Conservation (phyloP, 495 filamentous ascomycete species). For the Neurospora sp. region DNA sequence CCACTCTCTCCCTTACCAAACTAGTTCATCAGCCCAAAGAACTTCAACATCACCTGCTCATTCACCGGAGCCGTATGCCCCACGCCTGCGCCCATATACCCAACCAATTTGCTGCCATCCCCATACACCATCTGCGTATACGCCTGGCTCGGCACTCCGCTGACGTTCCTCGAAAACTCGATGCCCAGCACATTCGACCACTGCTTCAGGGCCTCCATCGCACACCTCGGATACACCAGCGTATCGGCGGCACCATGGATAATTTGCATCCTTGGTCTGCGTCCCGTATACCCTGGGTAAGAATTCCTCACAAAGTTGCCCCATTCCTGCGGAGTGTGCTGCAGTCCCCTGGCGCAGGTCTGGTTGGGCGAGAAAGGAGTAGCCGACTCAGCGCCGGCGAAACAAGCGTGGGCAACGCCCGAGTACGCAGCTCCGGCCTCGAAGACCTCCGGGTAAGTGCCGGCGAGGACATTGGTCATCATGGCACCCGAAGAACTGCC, state of each 20-base stretch:
- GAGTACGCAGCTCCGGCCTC: slow-evolving; percentile 45
- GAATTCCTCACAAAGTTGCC: slow-evolving; percentile 37
- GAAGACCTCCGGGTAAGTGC: slow-evolving; percentile 49
- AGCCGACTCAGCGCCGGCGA: slow-evolving; percentile 20
- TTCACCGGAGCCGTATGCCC: slow-evolving; percentile 37
- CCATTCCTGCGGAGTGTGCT: slow-evolving; percentile 41
- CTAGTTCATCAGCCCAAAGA: slow-evolving; percentile 30
- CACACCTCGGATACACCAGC: slow-evolving; percentile 40
- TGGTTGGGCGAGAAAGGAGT: slow-evolving; percentile 35
- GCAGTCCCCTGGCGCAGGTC: slow-evolving; percentile 42
- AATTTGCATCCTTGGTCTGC: slow-evolving; percentile 45
- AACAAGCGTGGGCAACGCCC: slow-evolving; percentile 44
- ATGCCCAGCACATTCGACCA: slow-evolving; percentile 45
- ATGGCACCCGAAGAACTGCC: slow-evolving; percentile 46
- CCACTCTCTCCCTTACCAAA: not conserved
- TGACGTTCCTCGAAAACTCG: slow-evolving; percentile 18
- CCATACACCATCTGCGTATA: slow-evolving; percentile 38
- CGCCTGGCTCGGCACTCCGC: slow-evolving; percentile 24
- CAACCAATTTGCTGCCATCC: slow-evolving; percentile 32
- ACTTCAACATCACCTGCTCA: slow-evolving; percentile 27
- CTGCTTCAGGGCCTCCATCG: slow-evolving; percentile 45
- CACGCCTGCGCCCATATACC: slow-evolving; percentile 37
- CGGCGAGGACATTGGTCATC: slow-evolving; percentile 52
- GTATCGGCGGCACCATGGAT: slow-evolving; percentile 42
- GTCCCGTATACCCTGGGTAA: slow-evolving; percentile 44